Base-by-base conservation (phyloP, 129 eudicot species). In the Oenanthe sinensis region DNA sequence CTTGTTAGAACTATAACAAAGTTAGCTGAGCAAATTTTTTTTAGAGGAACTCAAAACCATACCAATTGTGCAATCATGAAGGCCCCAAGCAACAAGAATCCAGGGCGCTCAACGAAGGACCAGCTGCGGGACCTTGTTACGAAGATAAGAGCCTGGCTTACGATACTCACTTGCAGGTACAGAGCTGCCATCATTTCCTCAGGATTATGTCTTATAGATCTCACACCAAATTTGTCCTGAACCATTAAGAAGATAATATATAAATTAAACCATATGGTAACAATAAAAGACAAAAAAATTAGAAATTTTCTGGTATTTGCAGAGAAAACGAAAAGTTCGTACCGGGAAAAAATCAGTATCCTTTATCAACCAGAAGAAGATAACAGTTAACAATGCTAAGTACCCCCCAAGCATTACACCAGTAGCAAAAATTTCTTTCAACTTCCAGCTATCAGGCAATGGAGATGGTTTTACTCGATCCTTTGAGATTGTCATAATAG, bases 381-480 rank as follows among this genome's bases (percentile, higher is more conserved):
- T 81, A 60, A 94, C 98, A 1, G 98, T 91, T 33, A 96, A 94
- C 88, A 85, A 94, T 83, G 22, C 93, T 89, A 55, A 89, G 79
- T 94, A 94, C 82, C 92, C 88, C 62, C 97, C 97, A 37, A 94
- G 93, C 40, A 94, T 97, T 44, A 94, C 68, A 4, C 97, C 98
- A 47, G 98, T 93, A 43, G 98, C 97, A 69, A 94, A 94, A 74
- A 94, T 94, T 80, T 94, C 98, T 69, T 91, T 94, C 75, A 94
- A 82, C 71, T 94, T 94, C 98, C 98, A 94, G 85, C 93, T 90
- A 79, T 94, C 97, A 2, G 98, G 98, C 70, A 90, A 48, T 10
- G 98, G 98, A 47, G 98, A 94, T 67, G 98, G 98, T 86, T 91
- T 91, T 79, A 94, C 98, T 54, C 98, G 79, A 70, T 94, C 98